These are phyloP conservation scores for Tylopilus subfusipes DNA, from an alignment of 768 basidiomycete genomes.

Conservation along the genomic window DNA sequence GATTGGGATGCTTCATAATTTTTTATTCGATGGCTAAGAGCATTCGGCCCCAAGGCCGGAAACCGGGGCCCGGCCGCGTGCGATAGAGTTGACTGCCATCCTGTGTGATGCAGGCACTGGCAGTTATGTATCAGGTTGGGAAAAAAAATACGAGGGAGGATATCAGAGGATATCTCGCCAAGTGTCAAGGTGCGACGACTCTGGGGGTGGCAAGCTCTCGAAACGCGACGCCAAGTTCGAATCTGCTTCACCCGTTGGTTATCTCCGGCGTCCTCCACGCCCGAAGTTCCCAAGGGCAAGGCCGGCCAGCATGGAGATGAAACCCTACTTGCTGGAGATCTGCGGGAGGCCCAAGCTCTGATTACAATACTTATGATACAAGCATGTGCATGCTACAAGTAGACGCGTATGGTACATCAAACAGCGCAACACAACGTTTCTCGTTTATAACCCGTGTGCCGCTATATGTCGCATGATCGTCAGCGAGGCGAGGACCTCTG, in stretches of 20 bases:
- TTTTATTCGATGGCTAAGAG: neutral
- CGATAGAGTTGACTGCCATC: constrained; percentile 14
- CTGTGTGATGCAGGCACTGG: constrained; percentile 7
- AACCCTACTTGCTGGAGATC: neutral
- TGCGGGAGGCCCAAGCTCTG: neutral
- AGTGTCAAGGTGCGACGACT: neutral
- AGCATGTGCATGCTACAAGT: constrained; percentile 7
- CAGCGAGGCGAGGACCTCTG: constrained; percentile 59
- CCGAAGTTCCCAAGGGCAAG: neutral
- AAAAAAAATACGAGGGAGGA: neutral
- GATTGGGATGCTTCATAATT: neutral
- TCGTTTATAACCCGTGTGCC: constrained; percentile 39
- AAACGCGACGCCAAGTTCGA: neutral
- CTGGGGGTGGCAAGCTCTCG: neutral
- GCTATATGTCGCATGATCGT: constrained; percentile 64
- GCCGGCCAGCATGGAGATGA: neutral
- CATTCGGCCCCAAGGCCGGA: neutral
- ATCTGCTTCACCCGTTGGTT: constrained; percentile 5
- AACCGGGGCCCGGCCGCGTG: constrained; percentile 1
- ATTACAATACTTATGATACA: constrained; percentile 15
- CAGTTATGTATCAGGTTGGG: neutral
- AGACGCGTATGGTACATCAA: constrained; percentile 9
- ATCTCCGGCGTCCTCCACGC: constrained; percentile 3
- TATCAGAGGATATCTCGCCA: neutral
- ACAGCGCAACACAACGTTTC: neutral